phyloP scores from a whole-genome alignment of 371 early-diverging fungal genomes.

The Rhizomucor pusillus region DNA sequence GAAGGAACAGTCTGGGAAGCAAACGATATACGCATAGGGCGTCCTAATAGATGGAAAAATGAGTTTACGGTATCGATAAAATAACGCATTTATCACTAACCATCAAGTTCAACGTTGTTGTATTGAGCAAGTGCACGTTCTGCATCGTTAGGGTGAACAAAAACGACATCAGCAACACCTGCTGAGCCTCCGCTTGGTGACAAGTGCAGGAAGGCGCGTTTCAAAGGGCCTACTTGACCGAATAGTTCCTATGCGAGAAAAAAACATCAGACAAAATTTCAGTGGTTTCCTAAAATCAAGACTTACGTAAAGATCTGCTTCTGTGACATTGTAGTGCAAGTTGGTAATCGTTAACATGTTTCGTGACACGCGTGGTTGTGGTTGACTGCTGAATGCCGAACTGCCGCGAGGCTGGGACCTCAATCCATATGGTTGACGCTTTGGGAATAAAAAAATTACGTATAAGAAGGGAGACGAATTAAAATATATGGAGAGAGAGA shows the following conservation, averaged over 20 bases:
- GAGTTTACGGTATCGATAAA: background rate
- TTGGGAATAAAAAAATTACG: constrained; percentile 3
- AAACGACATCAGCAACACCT: constrained; percentile 64
- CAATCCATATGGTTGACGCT: constrained; percentile 14
- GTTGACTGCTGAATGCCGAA: background rate
- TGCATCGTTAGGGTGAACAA: constrained; percentile 47
- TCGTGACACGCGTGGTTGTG: constrained; percentile 10
- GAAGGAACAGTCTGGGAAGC: constrained; percentile 15
- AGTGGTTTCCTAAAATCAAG: background rate
- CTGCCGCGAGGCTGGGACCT: constrained; percentile 6
- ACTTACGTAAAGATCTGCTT: constrained; percentile 67
- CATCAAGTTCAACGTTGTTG: constrained; percentile 61
- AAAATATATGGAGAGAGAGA: background rate
- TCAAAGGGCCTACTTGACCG: constrained; percentile 50
- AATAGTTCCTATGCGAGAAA: constrained; percentile 44
- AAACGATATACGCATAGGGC: constrained; percentile 46
- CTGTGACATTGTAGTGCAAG: constrained; percentile 62
- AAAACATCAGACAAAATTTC: background rate
- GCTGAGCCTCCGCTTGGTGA: constrained; percentile 60
- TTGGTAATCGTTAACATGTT: constrained; percentile 53
- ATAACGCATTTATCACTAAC: constrained; percentile 23
- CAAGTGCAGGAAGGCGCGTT: constrained; percentile 52
- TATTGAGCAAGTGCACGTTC: constrained; percentile 53
- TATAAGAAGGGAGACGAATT: background rate
- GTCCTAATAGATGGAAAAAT: constrained; percentile 25